A percentile compares a stretch with the other conserved stretches of the same genome.
These are phyloP conservation scores for Kuraishia molischiana DNA, from an alignment of 805 yeast genomes.

Conservation along the genomic window DNA sequence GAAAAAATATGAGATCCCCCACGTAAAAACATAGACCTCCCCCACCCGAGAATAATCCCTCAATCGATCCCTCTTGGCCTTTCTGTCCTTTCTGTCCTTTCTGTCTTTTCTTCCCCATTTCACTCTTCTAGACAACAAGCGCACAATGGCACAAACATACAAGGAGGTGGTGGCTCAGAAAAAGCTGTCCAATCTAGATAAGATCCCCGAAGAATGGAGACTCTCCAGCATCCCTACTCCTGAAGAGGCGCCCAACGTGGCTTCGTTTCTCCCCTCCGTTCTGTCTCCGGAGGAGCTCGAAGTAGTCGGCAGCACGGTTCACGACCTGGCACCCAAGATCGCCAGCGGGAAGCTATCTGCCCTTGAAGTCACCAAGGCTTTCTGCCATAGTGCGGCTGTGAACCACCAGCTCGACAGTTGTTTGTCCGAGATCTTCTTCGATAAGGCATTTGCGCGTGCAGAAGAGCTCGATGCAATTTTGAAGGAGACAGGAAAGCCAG, in stretches of 20 bases:
- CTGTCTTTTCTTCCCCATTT: no score
- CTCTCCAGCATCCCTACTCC: constrained; percentile 15
- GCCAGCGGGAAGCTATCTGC: constrained; percentile 9
- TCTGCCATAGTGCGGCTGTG: constrained; percentile 19
- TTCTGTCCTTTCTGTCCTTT: no score
- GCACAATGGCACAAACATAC: not conserved
- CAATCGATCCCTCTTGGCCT: no score
- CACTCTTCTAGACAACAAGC: no score
- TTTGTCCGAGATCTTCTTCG: constrained; percentile 14
- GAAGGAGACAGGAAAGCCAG: constrained; percentile 6
- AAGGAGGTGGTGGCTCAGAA: constrained; percentile 11
- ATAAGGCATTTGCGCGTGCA: constrained; percentile 13
- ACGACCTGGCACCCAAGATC: constrained; percentile 6
- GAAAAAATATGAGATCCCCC: no score
- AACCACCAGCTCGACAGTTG: constrained; percentile 17
- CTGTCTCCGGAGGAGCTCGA: constrained; percentile 13
- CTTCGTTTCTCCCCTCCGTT: constrained; percentile 10
- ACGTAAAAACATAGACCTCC: no score
- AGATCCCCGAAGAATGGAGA: constrained; percentile 22
- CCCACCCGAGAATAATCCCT: no score
- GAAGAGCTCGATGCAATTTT: constrained; percentile 9
- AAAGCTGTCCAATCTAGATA: constrained; percentile 8
- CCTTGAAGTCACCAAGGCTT: constrained; percentile 13
- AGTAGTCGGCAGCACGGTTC: constrained; percentile 13
- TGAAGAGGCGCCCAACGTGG: constrained; percentile 16